phyloP scores from a whole-genome alignment of 2,329 filamentous ascomycete genomes.

The Botrytis aclada region DNA sequence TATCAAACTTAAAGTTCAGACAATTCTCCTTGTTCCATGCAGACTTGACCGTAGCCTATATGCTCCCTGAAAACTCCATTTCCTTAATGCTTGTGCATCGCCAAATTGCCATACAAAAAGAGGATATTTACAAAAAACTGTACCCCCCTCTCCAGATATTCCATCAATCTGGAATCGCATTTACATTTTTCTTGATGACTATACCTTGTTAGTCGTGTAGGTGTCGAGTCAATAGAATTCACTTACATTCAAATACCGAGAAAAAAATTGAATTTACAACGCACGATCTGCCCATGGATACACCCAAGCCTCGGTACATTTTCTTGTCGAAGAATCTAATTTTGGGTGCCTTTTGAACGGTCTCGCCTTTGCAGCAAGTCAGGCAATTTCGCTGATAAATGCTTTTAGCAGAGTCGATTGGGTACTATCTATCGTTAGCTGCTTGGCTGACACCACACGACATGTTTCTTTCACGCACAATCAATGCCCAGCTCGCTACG shows the following conservation, averaged over 20 bases:
- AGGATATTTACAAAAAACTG: conserved; percentile 15
- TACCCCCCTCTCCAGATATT: conserved; percentile 15
- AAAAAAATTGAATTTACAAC: conserved; percentile 88
- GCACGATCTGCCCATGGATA: conserved; percentile 79
- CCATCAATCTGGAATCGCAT: conserved; percentile 35
- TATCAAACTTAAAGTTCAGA: not conserved
- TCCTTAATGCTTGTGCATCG: conserved; percentile 13
- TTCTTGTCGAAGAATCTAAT: conserved; percentile 74
- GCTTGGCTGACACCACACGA: not conserved
- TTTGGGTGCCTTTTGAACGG: conserved; percentile 61
- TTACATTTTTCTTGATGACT: conserved; percentile 63
- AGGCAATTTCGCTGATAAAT: conserved; percentile 82
- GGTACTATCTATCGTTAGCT: conserved; percentile 37
- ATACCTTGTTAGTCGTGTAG: not conserved
- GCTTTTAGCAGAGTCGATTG: conserved; percentile 79
- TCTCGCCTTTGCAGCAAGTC: conserved; percentile 63
- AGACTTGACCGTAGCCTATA: not conserved
- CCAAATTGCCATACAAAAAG: conserved; percentile 19
- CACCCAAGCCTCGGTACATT: conserved; percentile 80
- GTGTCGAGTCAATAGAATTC: not conserved
- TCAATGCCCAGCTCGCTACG: conserved; percentile 72
- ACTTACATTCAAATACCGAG: conserved; percentile 68
- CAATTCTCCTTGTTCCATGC: not conserved
- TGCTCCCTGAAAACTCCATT: conserved; percentile 15
- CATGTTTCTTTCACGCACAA: conserved; percentile 4